These are phyloP conservation scores for Pouteria campechiana DNA, from an alignment of 179 eudicot species.

Conservation along the genomic window DNA sequence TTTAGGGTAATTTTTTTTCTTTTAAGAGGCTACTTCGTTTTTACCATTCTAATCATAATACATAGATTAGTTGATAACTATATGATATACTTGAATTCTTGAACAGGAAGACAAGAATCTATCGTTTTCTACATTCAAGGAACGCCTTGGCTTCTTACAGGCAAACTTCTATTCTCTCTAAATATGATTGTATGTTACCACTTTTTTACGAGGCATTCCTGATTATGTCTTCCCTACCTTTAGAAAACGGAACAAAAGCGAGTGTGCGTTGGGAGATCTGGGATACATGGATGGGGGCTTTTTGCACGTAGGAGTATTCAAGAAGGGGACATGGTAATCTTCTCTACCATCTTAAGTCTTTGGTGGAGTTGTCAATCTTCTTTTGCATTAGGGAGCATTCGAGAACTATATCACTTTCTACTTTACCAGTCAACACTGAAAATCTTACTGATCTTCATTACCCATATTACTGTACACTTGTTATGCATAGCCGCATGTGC, in stretches of 20 bases:
- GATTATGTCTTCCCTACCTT: conserved; percentile 20
- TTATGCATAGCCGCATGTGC: no score
- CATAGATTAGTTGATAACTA: neutral
- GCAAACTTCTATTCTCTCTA: conserved; percentile 14
- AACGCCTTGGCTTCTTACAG: conserved; percentile 79
- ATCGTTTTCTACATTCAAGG: conserved; percentile 71
- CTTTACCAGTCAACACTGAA: no score
- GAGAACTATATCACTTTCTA: no score
- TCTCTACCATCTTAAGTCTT: neutral
- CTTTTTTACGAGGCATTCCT: neutral
- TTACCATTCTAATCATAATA: neutral
- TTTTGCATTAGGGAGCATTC: no score
- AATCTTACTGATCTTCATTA: no score
- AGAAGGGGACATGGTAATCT: conserved; percentile 96
- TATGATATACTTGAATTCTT: conserved; percentile 4
- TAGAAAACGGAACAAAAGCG: conserved; percentile 88
- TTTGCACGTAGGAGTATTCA: conserved; percentile 84
- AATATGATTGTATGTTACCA: conserved; percentile 3
- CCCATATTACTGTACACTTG: no score
- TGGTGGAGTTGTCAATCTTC: no score
- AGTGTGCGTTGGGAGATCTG: conserved; percentile 96
- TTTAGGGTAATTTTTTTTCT: conserved; percentile 36
- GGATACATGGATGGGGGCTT: conserved; percentile 98
- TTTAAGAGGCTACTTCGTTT: no score
- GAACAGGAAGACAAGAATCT: conserved; percentile 57